These are phyloP conservation scores for Porphyrellus cyaneotinctus DNA, from an alignment of 768 basidiomycete genomes.

Conservation along the genomic window DNA sequence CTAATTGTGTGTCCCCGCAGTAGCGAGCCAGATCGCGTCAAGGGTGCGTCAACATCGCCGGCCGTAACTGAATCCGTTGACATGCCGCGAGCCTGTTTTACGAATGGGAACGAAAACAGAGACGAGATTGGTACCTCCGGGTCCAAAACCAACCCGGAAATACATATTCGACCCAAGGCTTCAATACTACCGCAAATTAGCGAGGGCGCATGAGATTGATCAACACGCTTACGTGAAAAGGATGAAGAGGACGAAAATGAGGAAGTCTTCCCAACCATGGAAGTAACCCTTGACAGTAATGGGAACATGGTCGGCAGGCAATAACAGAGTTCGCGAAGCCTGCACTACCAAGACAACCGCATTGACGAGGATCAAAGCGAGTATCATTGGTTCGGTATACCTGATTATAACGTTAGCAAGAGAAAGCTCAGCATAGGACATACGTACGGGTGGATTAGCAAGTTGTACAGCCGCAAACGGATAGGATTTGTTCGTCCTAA, in stretches of 20 bases:
- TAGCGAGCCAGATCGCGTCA: conserved; percentile 34
- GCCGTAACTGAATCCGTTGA: conserved; percentile 27
- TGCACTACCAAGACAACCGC: conserved; percentile 83
- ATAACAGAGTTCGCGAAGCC: conserved; percentile 58
- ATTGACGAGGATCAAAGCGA: conserved; percentile 80
- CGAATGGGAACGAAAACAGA: conserved; percentile 41
- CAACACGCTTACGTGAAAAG: conserved; percentile 70
- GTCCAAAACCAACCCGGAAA: conserved; percentile 85
- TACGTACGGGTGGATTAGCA: conserved; percentile 70
- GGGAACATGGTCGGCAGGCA: conserved; percentile 40
- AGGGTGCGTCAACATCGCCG: conserved; percentile 20
- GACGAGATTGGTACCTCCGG: conserved; percentile 61
- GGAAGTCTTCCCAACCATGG: conserved; percentile 84
- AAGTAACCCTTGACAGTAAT: conserved; percentile 71
- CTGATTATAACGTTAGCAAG: conserved; percentile 34
- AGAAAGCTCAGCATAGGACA: neutral
- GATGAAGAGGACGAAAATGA: conserved; percentile 75
- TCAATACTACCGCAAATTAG: conserved; percentile 54
- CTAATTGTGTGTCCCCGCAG: conserved; percentile 43
- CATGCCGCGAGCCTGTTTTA: conserved; percentile 16
- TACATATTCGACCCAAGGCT: conserved; percentile 81
- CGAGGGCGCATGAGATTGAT: neutral
- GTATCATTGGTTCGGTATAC: conserved; percentile 85
- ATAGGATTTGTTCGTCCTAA: conserved; percentile 67
- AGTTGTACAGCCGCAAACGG: conserved; percentile 59